Base-by-base conservation (phyloP, 495 filamentous ascomycete species). In the Jackrogersella minutella region DNA sequence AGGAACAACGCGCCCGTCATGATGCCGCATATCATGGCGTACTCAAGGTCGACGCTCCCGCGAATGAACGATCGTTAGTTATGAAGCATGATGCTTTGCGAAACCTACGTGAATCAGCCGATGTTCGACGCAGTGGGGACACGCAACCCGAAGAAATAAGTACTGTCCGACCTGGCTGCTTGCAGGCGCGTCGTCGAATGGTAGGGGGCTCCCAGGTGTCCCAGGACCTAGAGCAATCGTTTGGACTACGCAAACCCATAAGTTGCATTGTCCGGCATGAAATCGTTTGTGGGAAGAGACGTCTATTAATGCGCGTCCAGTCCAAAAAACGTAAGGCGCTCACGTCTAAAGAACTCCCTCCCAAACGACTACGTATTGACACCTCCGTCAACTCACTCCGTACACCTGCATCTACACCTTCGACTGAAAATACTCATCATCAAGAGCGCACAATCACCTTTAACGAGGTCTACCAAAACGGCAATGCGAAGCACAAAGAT, bases 401-500 rank as follows among this genome's bases (percentile, higher is more conserved):
- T 10, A 67, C 68, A 0, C 57, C 65, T 11, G 40, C 16, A 13
- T 2, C 41, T 28, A 41, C 46, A 7, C 40, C 60, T 6, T 37
- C 39, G 2, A 28, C 14, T n/a, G 50, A 56, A 44, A 13, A 19
- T 37, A n/a, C 14, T 6, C 31, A 52, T 37, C 11, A 10, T 13
- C 22, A 39, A 14, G 16, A 62, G 28, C 43, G 70, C 36, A 79
- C 72, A 1, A 70, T 82, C 21, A 66, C 71, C 1, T 82, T 80
- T 13, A 58, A 73, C 4, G 76, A 83, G 16, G 79, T 83, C 0
- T 81, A 72, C 57, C 71, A 77, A 21, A 44, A 65, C 26, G 74
- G 77, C 6, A 62, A 73, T 0, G 72, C 80, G 0, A 40, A 66
- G 43, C 70, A 76, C 64, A 78, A 77, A 11, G 79, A 83, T 43